Base-by-base conservation (phyloP, 2,329 filamentous ascomycete genomes). In the Sporothrix brunneoviolacea region DNA sequence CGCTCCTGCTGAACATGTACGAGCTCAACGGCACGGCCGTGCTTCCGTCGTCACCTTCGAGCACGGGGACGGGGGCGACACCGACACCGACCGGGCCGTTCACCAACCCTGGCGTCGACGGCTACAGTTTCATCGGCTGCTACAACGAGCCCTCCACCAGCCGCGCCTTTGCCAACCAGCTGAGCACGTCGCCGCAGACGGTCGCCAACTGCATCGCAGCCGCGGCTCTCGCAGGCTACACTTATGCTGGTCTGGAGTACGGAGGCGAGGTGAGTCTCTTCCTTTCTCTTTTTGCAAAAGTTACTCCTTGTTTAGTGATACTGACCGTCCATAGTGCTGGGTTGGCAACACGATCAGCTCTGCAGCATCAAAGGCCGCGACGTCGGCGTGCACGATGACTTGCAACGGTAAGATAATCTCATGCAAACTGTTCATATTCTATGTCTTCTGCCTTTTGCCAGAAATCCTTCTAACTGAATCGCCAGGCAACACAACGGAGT, bases 201-300 rank as follows among this genome's bases (percentile, higher is more conserved):
- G 59, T 64, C 1, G 56, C 28, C 33, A 21, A n/a, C 33, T 52
- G 50, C n/a, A 27, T 52, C 7, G 32, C 44, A 9, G 24, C 22
- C 7, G 50, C 50, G 5, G n/a, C 16, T 3, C 15, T 12, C 4
- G 27, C 19, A 15, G 28, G 36, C 19, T 52, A 43, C 50, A 62
- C 65, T 40, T 76, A 72, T 56, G 77, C 70, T 64, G 75, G 70
- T 3, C 71, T 74, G 6, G 74, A 79, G 57, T 78, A 73, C 54
- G 72, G 73, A 9, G 65, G 71, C 24, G 74, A 78, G 60, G 51
- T 53, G 32, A 18, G 51, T 30, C 4, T n/a, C 16, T 19, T 22
- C 13, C 5, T 28, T 28, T 5, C 24, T 28, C 24, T 28, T 10
- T 28, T 28, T 28, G 24, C 24, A n/a, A n/a, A n/a, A n/a, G n/a